Evolutionary conservation across 2,329 filamentous ascomycete genomes (phyloP).

Genomic region (Pyricularia grisea): DNA sequence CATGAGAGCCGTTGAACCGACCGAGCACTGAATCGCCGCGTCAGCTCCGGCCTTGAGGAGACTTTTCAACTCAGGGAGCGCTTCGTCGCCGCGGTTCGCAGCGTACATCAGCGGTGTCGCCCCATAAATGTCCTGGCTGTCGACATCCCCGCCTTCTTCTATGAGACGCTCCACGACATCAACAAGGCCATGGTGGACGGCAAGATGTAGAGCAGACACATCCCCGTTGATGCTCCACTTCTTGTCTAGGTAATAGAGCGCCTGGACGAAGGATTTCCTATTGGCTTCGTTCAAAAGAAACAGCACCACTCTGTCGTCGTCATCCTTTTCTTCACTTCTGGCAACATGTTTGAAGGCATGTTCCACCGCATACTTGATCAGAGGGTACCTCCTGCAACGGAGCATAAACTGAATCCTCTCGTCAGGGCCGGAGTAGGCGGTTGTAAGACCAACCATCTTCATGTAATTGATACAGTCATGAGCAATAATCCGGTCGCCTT

Average conservation of each 20-base stretch:
- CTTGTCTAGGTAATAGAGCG: neutral
- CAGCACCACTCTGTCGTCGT: neutral
- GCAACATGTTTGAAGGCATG: neutral
- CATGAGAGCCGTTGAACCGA: neutral
- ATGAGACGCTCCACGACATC: neutral
- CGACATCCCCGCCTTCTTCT: neutral
- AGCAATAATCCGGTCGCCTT: neutral
- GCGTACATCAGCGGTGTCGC: conserved; percentile 1
- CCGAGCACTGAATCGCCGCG: neutral
- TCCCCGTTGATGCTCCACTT: neutral
- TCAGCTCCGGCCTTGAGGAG: neutral
- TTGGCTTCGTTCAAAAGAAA: neutral
- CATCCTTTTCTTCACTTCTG: neutral
- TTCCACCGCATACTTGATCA: neutral
- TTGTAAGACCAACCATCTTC: neutral
- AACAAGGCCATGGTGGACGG: neutral
- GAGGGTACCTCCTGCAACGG: neutral
- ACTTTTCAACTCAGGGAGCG: neutral
- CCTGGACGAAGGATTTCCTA: neutral
- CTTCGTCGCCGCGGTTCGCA: neutral
- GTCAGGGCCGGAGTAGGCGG: neutral
- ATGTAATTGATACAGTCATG: neutral
- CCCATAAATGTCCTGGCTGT: neutral
- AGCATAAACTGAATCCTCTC: neutral
- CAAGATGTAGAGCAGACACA: neutral